phyloP scores from a whole-genome alignment of 2,329 filamentous ascomycete species.

The Neocatenulostroma microsporum region DNA sequence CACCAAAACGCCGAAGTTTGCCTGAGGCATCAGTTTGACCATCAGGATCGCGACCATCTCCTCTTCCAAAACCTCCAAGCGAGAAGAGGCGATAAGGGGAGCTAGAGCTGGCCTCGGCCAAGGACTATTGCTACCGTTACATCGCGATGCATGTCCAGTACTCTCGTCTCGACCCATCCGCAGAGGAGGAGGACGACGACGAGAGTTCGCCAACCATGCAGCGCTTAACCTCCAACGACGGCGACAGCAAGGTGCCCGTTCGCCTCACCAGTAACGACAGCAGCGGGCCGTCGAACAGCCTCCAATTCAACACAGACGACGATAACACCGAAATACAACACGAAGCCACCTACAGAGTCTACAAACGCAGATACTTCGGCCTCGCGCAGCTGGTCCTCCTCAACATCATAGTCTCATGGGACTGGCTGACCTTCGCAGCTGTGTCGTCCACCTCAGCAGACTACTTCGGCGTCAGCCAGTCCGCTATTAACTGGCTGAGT shows the following conservation, averaged over 20 bases:
- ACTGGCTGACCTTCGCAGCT: constrained; percentile 90
- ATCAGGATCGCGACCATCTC: too few relatives aligned
- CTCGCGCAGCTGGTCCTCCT: constrained; percentile 73
- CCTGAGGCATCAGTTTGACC: too few relatives aligned
- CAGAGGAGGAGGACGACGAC: not conserved
- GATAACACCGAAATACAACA: not conserved
- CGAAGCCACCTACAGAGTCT: constrained; percentile 52
- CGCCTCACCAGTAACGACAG: constrained; percentile 1
- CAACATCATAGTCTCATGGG: constrained; percentile 92
- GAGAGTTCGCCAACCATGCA: constrained; percentile 2
- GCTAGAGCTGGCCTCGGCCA: too few relatives aligned
- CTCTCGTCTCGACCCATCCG: not conserved
- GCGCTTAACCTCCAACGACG: constrained; percentile 3
- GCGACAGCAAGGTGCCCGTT: too few relatives aligned
- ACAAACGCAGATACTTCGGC: constrained; percentile 85
- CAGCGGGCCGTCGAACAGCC: not conserved
- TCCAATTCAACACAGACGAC: not conserved
- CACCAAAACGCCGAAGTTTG: too few relatives aligned
- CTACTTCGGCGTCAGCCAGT: constrained; percentile 69
- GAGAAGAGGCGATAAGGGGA: too few relatives aligned
- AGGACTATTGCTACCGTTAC: too few relatives aligned
- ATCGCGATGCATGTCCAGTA: constrained; percentile 3
- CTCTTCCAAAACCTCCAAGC: too few relatives aligned
- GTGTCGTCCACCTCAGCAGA: constrained; percentile 64
- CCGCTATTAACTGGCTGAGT: constrained; percentile 84